Conservation (phyloP, 352 stramenopile species). For the Aphanomyces euteiches region DNA sequence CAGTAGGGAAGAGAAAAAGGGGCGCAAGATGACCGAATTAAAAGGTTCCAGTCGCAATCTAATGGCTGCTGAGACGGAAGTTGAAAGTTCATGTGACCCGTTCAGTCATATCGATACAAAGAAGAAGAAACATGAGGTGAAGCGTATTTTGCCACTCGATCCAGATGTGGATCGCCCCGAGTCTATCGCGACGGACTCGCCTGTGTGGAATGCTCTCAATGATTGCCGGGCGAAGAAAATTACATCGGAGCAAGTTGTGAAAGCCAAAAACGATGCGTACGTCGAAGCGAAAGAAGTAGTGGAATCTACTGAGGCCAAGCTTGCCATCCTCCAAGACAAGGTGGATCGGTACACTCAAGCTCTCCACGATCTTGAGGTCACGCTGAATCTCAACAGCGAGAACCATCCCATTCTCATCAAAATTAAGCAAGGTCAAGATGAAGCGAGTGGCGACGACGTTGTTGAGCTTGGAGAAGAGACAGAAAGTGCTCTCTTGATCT, state of each 20-base stretch:
- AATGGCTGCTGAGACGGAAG: conserved; percentile 34
- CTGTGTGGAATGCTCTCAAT: conserved; percentile 64
- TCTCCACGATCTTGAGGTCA: conserved; percentile 36
- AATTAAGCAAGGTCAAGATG: conserved; percentile 90
- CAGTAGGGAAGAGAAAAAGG: conserved; percentile 20
- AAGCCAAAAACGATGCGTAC: conserved; percentile 55
- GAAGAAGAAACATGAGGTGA: conserved; percentile 33
- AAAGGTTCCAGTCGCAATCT: conserved; percentile 40
- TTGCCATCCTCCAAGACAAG: conserved; percentile 41
- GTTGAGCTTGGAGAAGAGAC: conserved; percentile 38
- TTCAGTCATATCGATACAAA: conserved; percentile 57
- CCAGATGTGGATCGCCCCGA: conserved; percentile 66
- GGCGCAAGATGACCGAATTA: conserved; percentile 30
- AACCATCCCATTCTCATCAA: conserved; percentile 81
- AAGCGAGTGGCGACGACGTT: conserved; percentile 62
- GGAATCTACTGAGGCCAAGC: conserved; percentile 40
- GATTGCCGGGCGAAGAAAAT: conserved; percentile 63
- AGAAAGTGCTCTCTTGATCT: conserved; percentile 65
- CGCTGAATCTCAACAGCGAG: conserved; percentile 37
- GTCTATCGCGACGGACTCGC: conserved; percentile 56
- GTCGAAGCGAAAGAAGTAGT: conserved; percentile 55
- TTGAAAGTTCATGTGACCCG: conserved; percentile 46
- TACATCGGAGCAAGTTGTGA: conserved; percentile 47
- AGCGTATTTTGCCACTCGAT: conserved; percentile 60
- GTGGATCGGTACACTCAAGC: conserved; percentile 13